Conservation (phyloP, 768 basidiomycete species). For the Trametes elegans region DNA sequence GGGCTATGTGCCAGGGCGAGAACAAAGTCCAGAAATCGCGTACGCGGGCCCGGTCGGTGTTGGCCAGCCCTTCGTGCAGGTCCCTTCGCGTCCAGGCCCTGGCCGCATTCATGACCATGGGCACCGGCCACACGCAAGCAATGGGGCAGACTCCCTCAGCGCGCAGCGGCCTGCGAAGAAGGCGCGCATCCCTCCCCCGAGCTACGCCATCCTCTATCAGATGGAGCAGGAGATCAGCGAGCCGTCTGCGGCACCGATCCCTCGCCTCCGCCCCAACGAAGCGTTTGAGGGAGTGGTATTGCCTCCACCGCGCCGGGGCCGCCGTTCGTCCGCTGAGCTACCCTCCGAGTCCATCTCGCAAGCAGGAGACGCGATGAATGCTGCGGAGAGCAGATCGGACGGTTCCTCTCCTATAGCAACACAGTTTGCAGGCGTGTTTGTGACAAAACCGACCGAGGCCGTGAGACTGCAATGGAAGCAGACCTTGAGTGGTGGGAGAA, state of each 20-base stretch:
- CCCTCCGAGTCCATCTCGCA: neutral
- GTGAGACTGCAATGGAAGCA: constrained; percentile 1
- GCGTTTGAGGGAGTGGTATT: neutral
- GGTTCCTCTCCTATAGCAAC: neutral
- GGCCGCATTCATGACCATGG: neutral
- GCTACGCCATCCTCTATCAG: constrained; percentile 10
- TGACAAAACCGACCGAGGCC: neutral
- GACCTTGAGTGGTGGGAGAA: neutral
- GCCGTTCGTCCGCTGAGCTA: no score
- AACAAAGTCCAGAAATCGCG: constrained; percentile 3
- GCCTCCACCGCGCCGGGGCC: neutral
- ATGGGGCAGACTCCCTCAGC: no score
- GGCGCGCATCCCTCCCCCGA: constrained; percentile 2
- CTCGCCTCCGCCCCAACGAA: neutral
- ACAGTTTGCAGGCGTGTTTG: neutral
- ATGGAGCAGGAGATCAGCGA: constrained; percentile 1
- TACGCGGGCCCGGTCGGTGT: neutral
- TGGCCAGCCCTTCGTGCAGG: neutral
- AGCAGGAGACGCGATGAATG: neutral
- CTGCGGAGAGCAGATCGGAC: no score
- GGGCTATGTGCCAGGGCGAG: neutral
- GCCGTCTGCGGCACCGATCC: constrained; percentile 1
- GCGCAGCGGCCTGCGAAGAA: neutral
- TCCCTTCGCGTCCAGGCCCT: neutral
- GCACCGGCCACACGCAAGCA: no score